Conservation (phyloP, 805 yeast species). For the Ogataea ramenticola region DNA sequence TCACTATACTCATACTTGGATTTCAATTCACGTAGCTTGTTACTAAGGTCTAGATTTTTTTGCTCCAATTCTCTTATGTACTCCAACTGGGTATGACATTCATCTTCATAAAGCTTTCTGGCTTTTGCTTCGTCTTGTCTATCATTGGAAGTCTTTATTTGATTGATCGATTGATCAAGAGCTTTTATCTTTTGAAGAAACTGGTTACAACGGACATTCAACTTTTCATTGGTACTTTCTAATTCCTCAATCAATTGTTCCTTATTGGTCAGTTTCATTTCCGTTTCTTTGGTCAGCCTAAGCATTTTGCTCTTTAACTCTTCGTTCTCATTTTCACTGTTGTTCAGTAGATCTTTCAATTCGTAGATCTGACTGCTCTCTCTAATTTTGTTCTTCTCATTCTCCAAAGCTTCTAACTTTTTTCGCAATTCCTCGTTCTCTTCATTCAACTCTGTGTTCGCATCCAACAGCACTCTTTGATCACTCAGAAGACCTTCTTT, state of each 20-base stretch:
- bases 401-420: conserved; percentile 15
- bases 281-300: background rate
- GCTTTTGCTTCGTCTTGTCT: conserved; percentile 21
- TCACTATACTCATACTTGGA: conserved; percentile 39
- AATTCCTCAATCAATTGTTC: background rate
- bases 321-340: conserved; percentile 15
- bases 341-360: conserved; percentile 8
- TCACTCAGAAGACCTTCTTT: conserved; percentile 23
- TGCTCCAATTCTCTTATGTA: conserved; percentile 42
- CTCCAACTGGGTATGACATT: conserved; percentile 31
- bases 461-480: conserved; percentile 14
- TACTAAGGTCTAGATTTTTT: conserved; percentile 44
- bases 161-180: conserved; percentile 7
- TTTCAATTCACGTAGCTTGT: conserved; percentile 42
- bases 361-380: conserved; percentile 1
- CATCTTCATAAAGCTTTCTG: conserved; percentile 23
- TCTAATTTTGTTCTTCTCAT: background rate
- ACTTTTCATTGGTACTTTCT: background rate
- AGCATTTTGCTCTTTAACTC: background rate
- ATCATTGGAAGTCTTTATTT: conserved; percentile 2
- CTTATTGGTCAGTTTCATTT: conserved; percentile 1
- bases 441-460: conserved; percentile 21
- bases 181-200: conserved; percentile 9
- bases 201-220: conserved; percentile 15
- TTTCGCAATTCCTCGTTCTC: conserved; percentile 14